These are phyloP conservation scores for Anisodus tanguticus DNA, from an alignment of 257 asterid species.

Conservation along the genomic window DNA sequence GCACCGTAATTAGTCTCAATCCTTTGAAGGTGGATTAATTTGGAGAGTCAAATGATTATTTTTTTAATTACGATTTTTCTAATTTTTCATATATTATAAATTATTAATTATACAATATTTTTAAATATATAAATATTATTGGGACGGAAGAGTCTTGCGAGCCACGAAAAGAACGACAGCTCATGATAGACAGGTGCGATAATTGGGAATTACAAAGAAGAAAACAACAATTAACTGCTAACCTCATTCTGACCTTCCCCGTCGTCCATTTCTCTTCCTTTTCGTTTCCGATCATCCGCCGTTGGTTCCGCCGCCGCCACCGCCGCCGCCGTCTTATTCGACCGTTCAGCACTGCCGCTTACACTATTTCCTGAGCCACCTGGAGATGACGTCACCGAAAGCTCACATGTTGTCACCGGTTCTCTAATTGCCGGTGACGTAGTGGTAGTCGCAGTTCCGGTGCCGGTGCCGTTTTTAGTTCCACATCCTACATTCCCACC, in stretches of 20 bases:
- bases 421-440: slow-evolving; percentile 42
- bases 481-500: slow-evolving; percentile 37
- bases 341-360: slow-evolving; percentile 51
- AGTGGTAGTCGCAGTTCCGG: slow-evolving; percentile 14
- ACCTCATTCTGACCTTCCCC: slow-evolving; percentile 71
- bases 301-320: slow-evolving; percentile 28
- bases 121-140: no score
- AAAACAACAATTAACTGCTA: slow-evolving; percentile 14
- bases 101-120: no score
- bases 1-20: not conserved
- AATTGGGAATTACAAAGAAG: slow-evolving; percentile 16
- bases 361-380: slow-evolving; percentile 59
- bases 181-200: not conserved
- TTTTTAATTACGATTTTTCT: no score
- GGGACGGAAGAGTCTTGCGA: not conserved
- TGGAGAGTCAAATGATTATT: no score
- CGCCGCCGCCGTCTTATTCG: not conserved
- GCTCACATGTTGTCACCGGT: slow-evolving; percentile 49
- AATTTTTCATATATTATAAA: no score
- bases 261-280: slow-evolving; percentile 60
- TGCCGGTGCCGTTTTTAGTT: slow-evolving; percentile 30
- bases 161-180: slow-evolving; percentile 1
- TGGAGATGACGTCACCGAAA: slow-evolving; percentile 58
- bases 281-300: slow-evolving; percentile 65
- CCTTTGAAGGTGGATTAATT: no score